Base-by-base conservation (phyloP, 768 basidiomycete genomes). In the Termitomyces heimii region DNA sequence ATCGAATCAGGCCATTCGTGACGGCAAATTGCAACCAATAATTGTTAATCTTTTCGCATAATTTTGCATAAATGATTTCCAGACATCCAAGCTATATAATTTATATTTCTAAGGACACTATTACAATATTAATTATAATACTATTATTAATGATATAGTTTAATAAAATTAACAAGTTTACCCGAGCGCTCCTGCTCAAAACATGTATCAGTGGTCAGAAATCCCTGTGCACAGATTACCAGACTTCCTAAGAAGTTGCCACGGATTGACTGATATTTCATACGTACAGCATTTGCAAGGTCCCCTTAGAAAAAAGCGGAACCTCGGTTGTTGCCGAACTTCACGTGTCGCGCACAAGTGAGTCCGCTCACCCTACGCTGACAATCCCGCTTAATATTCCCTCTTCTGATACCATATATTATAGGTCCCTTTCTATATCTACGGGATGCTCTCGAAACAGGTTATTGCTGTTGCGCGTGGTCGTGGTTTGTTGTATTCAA, bases 391-490 rank as follows among this genome's bases (percentile, higher is more conserved):
- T 35, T 24, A n/a, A 39, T 39, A 39, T 46, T 45, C 54, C 44
- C 22, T 18, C 28, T 18, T 53, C 34, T 45, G 22, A 47, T 58
- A 29, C 31, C 46, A 20, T 37, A 24, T 18, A 48, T 34, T 53
- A 53, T 54, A 37, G 37, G 35, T 48, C 53, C 51, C 51, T 55
- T 62, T 52, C 40, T 51, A 42, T 28, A 56, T 39, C 22, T 18
- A 22, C 39, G 62, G 55, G 43, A 90, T 90, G 87, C 78, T 89
- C 35, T 88, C 88, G 64, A 82, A 83, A 78, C 85, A 77, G 60
- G 77, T 89, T 59, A 74, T 89, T 57, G 78, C 82, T 57, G 71
- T 84, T 55, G 86, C 87, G 59, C 83, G 84, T 55, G 77, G 81
- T 62, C 84, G 84, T 60, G 77, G 76, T 57, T 67, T 83, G 18